Percentiles rank a stretch among this genome's conserved stretches.
These are phyloP conservation scores for Phytophthora ohioensis DNA, from an alignment of 352 stramenopile species.

Conservation along the genomic window DNA sequence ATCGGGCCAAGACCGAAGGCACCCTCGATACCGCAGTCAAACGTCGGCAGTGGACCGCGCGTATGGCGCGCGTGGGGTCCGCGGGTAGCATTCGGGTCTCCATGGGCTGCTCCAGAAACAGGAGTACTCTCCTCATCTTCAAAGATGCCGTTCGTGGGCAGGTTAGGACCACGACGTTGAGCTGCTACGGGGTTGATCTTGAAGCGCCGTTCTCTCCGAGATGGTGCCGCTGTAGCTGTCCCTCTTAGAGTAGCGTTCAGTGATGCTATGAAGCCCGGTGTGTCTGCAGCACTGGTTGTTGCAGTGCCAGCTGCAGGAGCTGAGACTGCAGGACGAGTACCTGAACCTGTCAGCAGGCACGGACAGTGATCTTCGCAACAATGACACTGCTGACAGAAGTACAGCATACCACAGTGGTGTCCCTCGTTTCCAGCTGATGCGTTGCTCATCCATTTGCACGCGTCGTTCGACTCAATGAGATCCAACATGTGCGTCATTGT, in stretches of 20 bases:
- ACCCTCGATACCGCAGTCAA: slow-evolving; percentile 46
- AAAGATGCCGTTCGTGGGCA: slow-evolving; percentile 7
- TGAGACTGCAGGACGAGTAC: neutral
- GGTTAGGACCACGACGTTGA: slow-evolving; percentile 31
- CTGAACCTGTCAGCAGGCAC: slow-evolving; percentile 34
- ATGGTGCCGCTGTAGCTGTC: neutral
- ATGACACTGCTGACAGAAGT: slow-evolving; percentile 47
- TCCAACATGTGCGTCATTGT: slow-evolving; percentile 63
- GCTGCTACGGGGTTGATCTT: slow-evolving; percentile 38
- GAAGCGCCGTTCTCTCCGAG: slow-evolving; percentile 42
- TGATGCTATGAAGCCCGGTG: slow-evolving; percentile 21
- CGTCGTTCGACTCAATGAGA: slow-evolving; percentile 64
- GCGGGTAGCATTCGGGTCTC: neutral
- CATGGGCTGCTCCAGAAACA: slow-evolving; percentile 6
- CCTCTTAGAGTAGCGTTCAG: slow-evolving; percentile 16
- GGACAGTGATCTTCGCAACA: slow-evolving; percentile 55
- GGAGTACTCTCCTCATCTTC: slow-evolving; percentile 3
- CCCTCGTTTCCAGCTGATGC: slow-evolving; percentile 30
- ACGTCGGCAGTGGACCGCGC: slow-evolving; percentile 46
- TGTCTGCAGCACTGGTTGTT: slow-evolving; percentile 1
- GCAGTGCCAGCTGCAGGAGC: neutral
- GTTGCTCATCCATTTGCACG: slow-evolving; percentile 61
- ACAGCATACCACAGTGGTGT: slow-evolving; percentile 48
- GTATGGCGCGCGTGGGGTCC: neutral
- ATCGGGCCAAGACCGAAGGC: slow-evolving; percentile 36